Evolutionary conservation across 2,329 filamentous ascomycete species (phyloP).

Genomic region (Coniosporium tulheliwenetii): DNA sequence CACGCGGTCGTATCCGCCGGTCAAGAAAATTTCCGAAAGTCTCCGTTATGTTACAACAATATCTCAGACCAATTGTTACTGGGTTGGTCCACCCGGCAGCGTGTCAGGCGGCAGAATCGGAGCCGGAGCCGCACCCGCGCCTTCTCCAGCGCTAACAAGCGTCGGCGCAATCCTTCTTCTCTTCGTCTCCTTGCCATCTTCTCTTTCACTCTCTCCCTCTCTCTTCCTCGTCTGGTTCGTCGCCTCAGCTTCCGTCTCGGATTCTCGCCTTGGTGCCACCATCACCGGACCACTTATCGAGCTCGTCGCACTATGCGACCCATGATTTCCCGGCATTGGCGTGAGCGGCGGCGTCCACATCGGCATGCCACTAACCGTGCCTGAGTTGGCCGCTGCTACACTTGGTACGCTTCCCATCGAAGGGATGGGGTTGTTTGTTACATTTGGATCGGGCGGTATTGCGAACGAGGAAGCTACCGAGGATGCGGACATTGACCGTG

Average conservation of each 20-base stretch:
- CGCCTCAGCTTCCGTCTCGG: conserved; percentile 1
- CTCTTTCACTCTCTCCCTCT: conserved; percentile 18
- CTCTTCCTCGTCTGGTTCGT: conserved; percentile 7
- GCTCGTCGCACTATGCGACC: conserved; percentile 37
- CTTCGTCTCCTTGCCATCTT: conserved; percentile 24
- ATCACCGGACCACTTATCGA: conserved; percentile 37
- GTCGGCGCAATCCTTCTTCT: conserved; percentile 24
- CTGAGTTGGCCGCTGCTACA: conserved; percentile 58
- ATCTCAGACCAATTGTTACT: no score
- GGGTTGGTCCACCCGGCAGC: no score
- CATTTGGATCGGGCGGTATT: conserved; percentile 18
- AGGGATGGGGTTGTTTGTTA: conserved; percentile 64
- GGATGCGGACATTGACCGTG: conserved; percentile 73
- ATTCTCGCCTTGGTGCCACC: conserved; percentile 15
- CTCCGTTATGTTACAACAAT: no score
- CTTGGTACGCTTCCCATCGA: conserved; percentile 63
- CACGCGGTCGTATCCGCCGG: no score
- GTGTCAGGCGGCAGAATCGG: no score
- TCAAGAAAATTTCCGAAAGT: no score
- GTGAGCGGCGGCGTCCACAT: conserved; percentile 87
- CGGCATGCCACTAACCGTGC: conserved; percentile 40
- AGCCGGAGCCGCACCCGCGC: background rate
- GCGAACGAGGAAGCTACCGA: conserved; percentile 56
- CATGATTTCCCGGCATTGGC: conserved; percentile 34
- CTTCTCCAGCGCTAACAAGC: background rate